These are phyloP conservation scores for Lactarius trivialis DNA, from an alignment of 768 basidiomycete species.

Conservation along the genomic window DNA sequence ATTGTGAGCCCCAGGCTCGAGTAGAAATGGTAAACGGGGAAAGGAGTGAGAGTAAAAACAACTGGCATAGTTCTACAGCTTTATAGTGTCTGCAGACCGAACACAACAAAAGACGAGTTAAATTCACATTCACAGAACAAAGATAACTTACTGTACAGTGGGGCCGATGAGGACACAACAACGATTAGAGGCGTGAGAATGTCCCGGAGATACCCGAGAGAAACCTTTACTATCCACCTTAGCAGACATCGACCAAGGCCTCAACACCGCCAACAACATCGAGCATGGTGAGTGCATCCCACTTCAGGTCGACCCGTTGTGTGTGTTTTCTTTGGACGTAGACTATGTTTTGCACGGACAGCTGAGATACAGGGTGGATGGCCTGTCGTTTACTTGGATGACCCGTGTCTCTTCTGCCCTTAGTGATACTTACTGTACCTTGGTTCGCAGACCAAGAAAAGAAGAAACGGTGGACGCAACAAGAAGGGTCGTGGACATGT, in stretches of 20 bases:
- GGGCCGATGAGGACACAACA: not conserved
- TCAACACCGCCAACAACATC: conserved; percentile 30
- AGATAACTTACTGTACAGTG: not conserved
- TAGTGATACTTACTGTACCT: conserved; percentile 22
- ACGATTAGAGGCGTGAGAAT: conserved; percentile 6
- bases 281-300: conserved; percentile 33
- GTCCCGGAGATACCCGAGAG: conserved; percentile 11
- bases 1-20: conserved; percentile 20
- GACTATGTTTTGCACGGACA: conserved; percentile 8
- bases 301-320: not conserved
- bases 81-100: not conserved
- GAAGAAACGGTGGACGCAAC: conserved; percentile 99
- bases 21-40: not conserved
- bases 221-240: not conserved
- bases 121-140: not conserved
- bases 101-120: not conserved
- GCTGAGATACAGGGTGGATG: conserved; percentile 30
- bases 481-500: conserved; percentile 99
- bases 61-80: not conserved
- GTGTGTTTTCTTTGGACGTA: not conserved
- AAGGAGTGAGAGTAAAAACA: not conserved
- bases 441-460: conserved; percentile 82
- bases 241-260: conserved; percentile 22
- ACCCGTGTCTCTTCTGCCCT: not conserved
- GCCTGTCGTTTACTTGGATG: conserved; percentile 26